Evolutionary conservation across 2,329 filamentous ascomycete genomes (phyloP), one percentile per base, ranked within the genome.

Genomic region (Apiospora koreana): DNA sequence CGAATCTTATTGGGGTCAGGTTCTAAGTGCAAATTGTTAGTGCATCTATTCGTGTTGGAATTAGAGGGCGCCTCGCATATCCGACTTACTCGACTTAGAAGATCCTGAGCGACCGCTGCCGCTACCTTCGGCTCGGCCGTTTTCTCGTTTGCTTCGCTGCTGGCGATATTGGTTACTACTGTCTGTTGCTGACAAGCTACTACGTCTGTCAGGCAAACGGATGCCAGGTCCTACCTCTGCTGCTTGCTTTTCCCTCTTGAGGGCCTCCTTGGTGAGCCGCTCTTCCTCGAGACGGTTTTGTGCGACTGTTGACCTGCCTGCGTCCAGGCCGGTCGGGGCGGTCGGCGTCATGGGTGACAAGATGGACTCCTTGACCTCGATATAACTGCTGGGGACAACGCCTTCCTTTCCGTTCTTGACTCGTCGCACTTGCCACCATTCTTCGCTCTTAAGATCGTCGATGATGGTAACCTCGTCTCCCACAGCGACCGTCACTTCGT

Each of bases 341-440:
- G 79, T 70, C 14, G 85, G 83, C 48, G 86, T 76, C 35, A 86
- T 81, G 45, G 87, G 83, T 5, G 87, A 82, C 10, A 87, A 80
- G 31, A 91, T 81, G 16, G 88, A 88, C 69, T 94, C 94, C 28
- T 90, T 95, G 68, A 97, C 85, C 80, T 99, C 95, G 75, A 99
- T 92, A 78, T 98, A 99, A 81, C 94, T 97, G 84, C 94, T 96
- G 18, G 96, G 96, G 10, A 99, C 95, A 35, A 99, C 96, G 48
- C 96, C 96, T 83, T 98, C 94, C 79, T 94, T 96, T 75, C 94
- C 94, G 79, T 94, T 98, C 83, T 94, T 97, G 73, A 98, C 78
- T 45, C 95, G 90, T 71, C 93, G 90, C 45, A 99, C 94, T 85
- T 96, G 94, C 95, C 96, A 98, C 96, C 96, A 99, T 79, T 99